Evolutionary conservation across 176 grass and related monocot species (phyloP), one percentile per base, ranked within the genome.

Genomic region (Dactylis glomerata): DNA sequence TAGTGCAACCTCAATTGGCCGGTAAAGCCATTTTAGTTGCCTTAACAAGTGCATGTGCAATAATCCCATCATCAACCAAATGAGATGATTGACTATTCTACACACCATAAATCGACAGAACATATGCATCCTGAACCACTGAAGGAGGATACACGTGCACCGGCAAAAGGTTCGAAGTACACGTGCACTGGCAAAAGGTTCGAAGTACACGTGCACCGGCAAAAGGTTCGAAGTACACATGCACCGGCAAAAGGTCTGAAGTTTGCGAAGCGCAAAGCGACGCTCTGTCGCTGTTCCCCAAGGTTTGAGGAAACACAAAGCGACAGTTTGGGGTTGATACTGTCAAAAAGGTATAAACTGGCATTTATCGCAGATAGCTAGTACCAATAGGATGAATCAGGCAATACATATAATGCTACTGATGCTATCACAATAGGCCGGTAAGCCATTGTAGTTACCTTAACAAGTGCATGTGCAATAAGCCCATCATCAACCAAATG

Each of bases 1-100:
- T 77, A 52, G 10, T 10, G 6, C 34, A 73, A 54, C 47, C 15
- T 67, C 14, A 56, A 22, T 57, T 34, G 11, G 41, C 22, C 8
- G 30, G 45, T 51, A 38, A 84, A 65, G 52, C n/a, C 36, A 26
- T 37, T 78, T n/a, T 11, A 77, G 72, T 68, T 77, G 45, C 81
- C 47, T 56, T 58, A 69, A 44, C 28, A 17, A 67, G 15, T 75
- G 57, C 28, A 76, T 85, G 68, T 68, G 37, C 52, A 38, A 73
- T 75, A 75, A 75, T 15, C 75, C 33, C 52, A 41, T 41, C 41
- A 78, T 41, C 42, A 73, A 62, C 54, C 41, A 84, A 54, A 34
- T 57, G 64, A 81, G 58, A 69, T 26, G n/a, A 26, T 58, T 4
- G 8, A 58, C 5, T 24, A 26, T 58, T 26, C 55, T 19, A 50